These are phyloP conservation scores for Arabidopsis lyrata DNA, from an alignment of 441 rosid genomes.

Conservation along the genomic window DNA sequence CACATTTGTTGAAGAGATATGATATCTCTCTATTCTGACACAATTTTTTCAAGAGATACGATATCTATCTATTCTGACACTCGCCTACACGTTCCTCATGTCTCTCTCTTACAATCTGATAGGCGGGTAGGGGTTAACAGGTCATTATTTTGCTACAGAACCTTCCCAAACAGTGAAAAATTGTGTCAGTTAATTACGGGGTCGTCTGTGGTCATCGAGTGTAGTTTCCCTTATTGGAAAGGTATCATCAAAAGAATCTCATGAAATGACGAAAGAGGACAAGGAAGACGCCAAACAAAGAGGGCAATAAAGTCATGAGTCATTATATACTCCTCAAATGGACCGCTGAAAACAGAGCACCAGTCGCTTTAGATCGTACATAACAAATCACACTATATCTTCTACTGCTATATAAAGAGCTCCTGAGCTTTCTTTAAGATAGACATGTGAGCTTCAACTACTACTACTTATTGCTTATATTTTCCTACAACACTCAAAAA, in stretches of 20 bases:
- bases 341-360: neutral
- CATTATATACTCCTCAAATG: neutral
- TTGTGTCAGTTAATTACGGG: no score
- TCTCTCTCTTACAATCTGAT: no score
- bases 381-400: neutral
- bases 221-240: neutral
- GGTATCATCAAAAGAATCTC: neutral
- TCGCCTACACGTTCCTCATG: no score
- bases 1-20: no score
- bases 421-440: neutral
- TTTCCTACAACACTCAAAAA: neutral
- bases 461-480: neutral
- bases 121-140: no score
- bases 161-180: no score
- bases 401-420: constrained; percentile 22
- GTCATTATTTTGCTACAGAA: no score
- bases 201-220: no score
- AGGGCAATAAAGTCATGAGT: constrained; percentile 15
- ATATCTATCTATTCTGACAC: no score
- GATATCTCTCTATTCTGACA: no score
- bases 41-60: no score
- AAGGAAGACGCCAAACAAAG: neutral
- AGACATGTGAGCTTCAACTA: neutral
- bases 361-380: neutral
- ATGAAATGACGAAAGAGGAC: neutral